Conservation (phyloP, 2,329 filamentous ascomycete species). For the Epichloe coenophiala region DNA sequence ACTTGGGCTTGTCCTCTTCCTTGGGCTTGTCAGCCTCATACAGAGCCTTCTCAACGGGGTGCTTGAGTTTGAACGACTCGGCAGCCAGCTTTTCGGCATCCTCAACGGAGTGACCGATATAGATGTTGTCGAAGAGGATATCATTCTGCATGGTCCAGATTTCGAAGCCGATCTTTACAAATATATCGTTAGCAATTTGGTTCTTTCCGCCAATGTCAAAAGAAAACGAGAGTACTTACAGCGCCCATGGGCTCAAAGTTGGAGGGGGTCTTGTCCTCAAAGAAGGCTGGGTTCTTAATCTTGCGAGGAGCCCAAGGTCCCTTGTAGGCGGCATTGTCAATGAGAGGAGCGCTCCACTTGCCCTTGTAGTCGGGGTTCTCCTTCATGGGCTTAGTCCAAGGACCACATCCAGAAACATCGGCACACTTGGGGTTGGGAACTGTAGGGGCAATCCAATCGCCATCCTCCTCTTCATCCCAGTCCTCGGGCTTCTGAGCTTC, state of each 20-base stretch:
- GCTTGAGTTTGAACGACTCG: constrained; percentile 86
- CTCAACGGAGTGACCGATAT: constrained; percentile 92
- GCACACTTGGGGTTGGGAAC: constrained; percentile 93
- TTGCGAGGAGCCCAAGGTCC: constrained; percentile 87
- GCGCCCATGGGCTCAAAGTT: constrained; percentile 98
- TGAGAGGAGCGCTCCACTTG: constrained; percentile 86
- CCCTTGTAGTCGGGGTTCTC: constrained; percentile 97
- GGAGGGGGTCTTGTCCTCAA: constrained; percentile 93
- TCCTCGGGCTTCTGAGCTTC: constrained; percentile 96
- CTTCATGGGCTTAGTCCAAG: constrained; percentile 83
- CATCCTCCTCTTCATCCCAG: constrained; percentile 99
- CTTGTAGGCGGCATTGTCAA: constrained; percentile 98
- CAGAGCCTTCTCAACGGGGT: constrained; percentile 64
- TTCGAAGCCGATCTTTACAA: constrained; percentile 76
- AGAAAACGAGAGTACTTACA: constrained; percentile 45
- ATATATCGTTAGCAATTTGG: constrained; percentile 6
- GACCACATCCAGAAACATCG: constrained; percentile 84
- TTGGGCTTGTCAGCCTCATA: constrained; percentile 74
- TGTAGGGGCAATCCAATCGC: constrained; percentile 85
- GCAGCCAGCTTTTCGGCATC: constrained; percentile 81
- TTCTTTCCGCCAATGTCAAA: background rate
- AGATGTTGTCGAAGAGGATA: constrained; percentile 99
- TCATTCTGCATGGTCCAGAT: constrained; percentile 99
- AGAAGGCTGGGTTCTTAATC: constrained; percentile 94
- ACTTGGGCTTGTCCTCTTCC: constrained; percentile 48